Conservation (phyloP, 495 filamentous ascomycete genomes). For the Diplogelasinospora grovesii region DNA sequence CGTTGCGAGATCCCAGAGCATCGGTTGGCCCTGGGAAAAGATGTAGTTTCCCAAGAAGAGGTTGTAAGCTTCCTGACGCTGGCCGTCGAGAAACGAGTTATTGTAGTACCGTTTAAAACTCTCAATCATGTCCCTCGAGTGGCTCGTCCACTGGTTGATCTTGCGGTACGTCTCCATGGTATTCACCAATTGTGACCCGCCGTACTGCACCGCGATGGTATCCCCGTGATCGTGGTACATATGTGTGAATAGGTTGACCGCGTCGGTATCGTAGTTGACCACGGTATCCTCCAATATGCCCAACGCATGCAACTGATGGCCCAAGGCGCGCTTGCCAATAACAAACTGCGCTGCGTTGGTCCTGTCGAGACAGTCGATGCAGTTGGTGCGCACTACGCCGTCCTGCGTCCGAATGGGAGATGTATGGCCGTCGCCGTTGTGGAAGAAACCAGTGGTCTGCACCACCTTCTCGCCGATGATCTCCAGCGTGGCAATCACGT, state of each 20-base stretch:
- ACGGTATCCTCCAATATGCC: conserved; percentile 74
- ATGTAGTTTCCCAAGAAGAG: conserved; percentile 97
- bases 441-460: conserved; percentile 83
- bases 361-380: conserved; percentile 93
- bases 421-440: conserved; percentile 68
- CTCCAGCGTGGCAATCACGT: conserved; percentile 90
- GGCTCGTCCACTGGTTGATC: conserved; percentile 97
- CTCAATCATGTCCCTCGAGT: conserved; percentile 97
- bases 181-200: conserved; percentile 94
- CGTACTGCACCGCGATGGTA: conserved; percentile 95
- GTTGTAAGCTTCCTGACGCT: conserved; percentile 96
- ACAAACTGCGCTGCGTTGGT: conserved; percentile 98
- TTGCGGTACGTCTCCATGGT: conserved; percentile 99
- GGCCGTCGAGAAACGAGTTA: conserved; percentile 93
- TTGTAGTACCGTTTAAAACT: conserved; percentile 99
- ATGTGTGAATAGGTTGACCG: conserved; percentile 90
- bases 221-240: conserved; percentile 98
- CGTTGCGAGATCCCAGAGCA: conserved; percentile 94
- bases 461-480: conserved; percentile 81
- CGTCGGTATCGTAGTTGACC: conserved; percentile 90
- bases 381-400: conserved; percentile 90
- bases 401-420: conserved; percentile 71
- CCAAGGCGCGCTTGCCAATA: conserved; percentile 90
- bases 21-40: conserved; percentile 81
- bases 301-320: conserved; percentile 86